These are phyloP conservation scores for Paramecium sonneborni DNA, from an alignment of 73 alveolate genomes.

Conservation along the genomic window DNA sequence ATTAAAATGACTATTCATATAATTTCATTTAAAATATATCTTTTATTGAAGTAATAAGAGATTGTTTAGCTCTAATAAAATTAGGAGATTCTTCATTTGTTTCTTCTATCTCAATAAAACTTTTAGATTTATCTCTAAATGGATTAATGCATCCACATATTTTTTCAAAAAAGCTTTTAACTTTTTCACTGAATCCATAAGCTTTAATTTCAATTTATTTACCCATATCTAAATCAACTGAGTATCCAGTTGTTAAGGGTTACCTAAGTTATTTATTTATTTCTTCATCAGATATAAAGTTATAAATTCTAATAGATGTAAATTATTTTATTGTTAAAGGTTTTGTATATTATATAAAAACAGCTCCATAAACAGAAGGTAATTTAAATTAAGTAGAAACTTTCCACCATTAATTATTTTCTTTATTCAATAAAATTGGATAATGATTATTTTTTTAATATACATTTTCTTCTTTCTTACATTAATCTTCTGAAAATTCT, in stretches of 20 bases:
- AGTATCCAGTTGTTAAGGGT: background rate
- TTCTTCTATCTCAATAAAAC: background rate
- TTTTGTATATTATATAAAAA: background rate
- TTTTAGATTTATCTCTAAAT: background rate
- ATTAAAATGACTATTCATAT: background rate
- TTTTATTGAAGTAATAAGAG: background rate
- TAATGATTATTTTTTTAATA: conserved; percentile 21
- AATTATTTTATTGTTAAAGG: background rate
- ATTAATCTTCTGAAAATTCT: background rate
- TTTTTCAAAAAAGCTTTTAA: background rate
- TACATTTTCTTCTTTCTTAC: background rate
- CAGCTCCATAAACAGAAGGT: conserved; percentile 32
- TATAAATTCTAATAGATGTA: conserved; percentile 12
- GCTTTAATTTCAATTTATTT: background rate
- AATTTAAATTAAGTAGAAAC: background rate
- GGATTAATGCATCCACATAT: conserved; percentile 31
- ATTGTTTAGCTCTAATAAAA: background rate
- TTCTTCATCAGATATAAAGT: background rate
- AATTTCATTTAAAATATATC: conserved; percentile 1
- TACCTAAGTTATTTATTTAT: background rate
- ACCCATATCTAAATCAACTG: background rate
- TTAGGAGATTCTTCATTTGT: background rate
- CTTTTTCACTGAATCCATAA: conserved; percentile 52
- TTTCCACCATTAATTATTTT: conserved; percentile 34
- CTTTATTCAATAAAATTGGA: background rate